Conservation (phyloP, 2,329 filamentous ascomycete genomes). For the Fusarium brevicatenulatum region DNA sequence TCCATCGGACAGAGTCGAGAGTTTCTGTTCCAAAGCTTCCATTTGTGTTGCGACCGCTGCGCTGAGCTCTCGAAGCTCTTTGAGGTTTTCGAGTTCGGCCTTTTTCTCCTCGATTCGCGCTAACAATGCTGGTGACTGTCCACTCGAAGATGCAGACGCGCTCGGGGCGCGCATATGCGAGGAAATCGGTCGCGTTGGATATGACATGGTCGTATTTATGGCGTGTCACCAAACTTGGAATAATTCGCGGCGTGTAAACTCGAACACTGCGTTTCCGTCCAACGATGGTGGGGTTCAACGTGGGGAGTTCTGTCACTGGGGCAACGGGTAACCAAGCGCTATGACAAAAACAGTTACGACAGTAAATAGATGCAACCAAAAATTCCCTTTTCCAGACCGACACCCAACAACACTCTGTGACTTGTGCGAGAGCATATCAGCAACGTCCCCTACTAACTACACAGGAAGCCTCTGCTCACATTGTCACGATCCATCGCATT, state of each 20-base stretch:
- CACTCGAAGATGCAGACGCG: constrained; percentile 58
- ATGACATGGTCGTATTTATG: constrained; percentile 59
- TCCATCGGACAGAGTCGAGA: constrained; percentile 80
- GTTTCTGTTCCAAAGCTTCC: constrained; percentile 81
- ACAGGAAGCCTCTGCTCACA: constrained; percentile 20
- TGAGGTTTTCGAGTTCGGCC: constrained; percentile 81
- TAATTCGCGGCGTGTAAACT: constrained; percentile 4
- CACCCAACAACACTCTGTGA: constrained; percentile 38
- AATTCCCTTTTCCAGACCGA: constrained; percentile 41
- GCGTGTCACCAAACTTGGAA: neutral
- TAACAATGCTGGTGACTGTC: constrained; percentile 75
- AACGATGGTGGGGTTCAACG: constrained; percentile 43
- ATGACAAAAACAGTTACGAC: constrained; percentile 41
- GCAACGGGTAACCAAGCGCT: constrained; percentile 46
- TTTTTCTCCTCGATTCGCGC: constrained; percentile 88
- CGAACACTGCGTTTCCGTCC: constrained; percentile 28
- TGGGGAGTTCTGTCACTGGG: constrained; percentile 40
- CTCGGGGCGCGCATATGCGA: constrained; percentile 75
- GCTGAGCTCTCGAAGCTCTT: constrained; percentile 81
- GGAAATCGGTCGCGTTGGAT: constrained; percentile 66
- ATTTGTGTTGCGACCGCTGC: constrained; percentile 83
- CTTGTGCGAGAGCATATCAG: constrained; percentile 25
- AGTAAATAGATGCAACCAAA: constrained; percentile 50
- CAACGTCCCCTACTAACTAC: constrained; percentile 26
- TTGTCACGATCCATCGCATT: constrained; percentile 35